A percentile compares a stretch with the other conserved stretches of the same genome.
phyloP scores from a whole-genome alignment of 768 basidiomycete species.

The Clathrus columnatus region DNA sequence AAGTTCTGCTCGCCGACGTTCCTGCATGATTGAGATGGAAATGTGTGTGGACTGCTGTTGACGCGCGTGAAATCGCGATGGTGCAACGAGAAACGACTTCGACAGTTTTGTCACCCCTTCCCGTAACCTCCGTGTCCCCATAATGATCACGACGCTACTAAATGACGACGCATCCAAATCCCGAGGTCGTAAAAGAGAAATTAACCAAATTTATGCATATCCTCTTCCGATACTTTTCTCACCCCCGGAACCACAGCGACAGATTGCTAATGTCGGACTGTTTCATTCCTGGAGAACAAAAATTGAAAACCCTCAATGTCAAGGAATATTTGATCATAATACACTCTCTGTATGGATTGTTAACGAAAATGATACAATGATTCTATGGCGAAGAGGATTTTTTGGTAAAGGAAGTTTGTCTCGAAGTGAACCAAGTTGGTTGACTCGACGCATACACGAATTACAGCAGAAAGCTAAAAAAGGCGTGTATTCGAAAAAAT shows the following conservation, averaged over 20 bases:
- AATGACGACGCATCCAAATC: slow-evolving; percentile 34
- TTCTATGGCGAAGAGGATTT: slow-evolving; percentile 86
- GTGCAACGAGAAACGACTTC: too few relatives aligned
- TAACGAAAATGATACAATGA: slow-evolving; percentile 48
- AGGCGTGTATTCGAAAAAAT: slow-evolving; percentile 37
- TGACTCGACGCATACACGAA: slow-evolving; percentile 65
- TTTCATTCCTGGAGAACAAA: slow-evolving; percentile 40
- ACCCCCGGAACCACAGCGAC: slow-evolving; percentile 30
- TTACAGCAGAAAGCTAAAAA: slow-evolving; percentile 43
- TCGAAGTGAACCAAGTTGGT: slow-evolving; percentile 92
- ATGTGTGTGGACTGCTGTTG: not conserved
- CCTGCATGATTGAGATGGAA: slow-evolving; percentile 35
- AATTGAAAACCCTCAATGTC: slow-evolving; percentile 62
- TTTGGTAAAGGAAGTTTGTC: slow-evolving; percentile 96
- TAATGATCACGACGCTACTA: slow-evolving; percentile 22
- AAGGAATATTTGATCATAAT: slow-evolving; percentile 64
- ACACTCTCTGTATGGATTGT: slow-evolving; percentile 88
- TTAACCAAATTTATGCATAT: slow-evolving; percentile 57
- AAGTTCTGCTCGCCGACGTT: slow-evolving; percentile 75
- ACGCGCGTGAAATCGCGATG: not conserved
- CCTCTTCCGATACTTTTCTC: slow-evolving; percentile 55
- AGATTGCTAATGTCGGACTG: slow-evolving; percentile 38
- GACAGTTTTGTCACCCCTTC: slow-evolving; percentile 48
- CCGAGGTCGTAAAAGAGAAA: slow-evolving; percentile 48
- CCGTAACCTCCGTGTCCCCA: slow-evolving; percentile 23